Conservation (phyloP, 208 protist genomes). For the Leishmania tarentolae region DNA sequence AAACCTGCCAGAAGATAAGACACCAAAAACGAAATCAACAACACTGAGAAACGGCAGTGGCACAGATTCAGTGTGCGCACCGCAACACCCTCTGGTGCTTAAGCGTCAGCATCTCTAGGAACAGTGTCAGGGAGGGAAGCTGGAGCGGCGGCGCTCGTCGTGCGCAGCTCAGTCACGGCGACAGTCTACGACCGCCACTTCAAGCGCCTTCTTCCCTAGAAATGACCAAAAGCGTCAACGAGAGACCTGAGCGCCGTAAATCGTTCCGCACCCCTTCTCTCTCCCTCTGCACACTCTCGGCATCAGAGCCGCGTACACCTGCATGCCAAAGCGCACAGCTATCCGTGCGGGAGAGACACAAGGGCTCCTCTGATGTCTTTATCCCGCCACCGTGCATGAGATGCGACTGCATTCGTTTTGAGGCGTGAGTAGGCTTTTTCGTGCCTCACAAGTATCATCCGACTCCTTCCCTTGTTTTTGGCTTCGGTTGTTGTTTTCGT, state of each 20-base stretch:
- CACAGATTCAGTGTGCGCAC: background rate
- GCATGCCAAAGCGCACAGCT: background rate
- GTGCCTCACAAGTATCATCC: slow-evolving; percentile 11
- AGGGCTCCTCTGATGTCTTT: background rate
- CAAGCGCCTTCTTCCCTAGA: background rate
- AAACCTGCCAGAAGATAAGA: too few relatives aligned
- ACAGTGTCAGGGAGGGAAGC: background rate
- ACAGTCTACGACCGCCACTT: background rate
- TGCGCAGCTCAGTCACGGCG: background rate
- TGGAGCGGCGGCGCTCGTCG: background rate
- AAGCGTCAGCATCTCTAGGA: background rate
- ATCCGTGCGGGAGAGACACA: slow-evolving; percentile 10
- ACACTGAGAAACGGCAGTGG: background rate
- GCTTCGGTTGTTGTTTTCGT: background rate
- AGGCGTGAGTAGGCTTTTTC: too few relatives aligned
- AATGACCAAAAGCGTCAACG: background rate
- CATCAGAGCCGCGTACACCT: background rate
- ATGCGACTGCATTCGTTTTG: background rate
- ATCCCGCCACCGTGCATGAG: too few relatives aligned
- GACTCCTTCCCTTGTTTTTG: background rate
- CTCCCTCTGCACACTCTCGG: background rate
- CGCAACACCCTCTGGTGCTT: background rate
- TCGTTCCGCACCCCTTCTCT: background rate
- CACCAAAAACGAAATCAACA: too few relatives aligned
- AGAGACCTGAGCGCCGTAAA: background rate